Conservation (phyloP, 352 stramenopile genomes). For the Globisporangium uncinulatum region DNA sequence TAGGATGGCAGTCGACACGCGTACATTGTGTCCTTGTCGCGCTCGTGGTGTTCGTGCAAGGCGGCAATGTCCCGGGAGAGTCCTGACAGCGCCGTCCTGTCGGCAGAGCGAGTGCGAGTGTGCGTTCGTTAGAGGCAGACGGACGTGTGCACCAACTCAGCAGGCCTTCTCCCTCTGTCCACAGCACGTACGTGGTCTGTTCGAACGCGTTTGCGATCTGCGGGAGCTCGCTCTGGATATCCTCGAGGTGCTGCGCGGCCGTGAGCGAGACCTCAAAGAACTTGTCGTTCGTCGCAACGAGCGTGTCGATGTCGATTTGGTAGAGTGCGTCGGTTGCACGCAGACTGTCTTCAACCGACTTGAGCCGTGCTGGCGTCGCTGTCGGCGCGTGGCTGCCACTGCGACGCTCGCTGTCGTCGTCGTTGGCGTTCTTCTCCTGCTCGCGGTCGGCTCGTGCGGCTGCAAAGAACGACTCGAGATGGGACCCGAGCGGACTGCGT, state of each 20-base stretch:
- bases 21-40: slow-evolving; percentile 30
- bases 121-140: neutral
- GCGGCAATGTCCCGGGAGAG: slow-evolving; percentile 41
- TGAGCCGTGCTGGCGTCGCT: slow-evolving; percentile 30
- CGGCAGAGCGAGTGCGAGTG: neutral
- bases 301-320: slow-evolving; percentile 37
- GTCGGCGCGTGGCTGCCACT: slow-evolving; percentile 1
- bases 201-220: slow-evolving; percentile 23
- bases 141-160: neutral
- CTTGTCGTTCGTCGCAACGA: slow-evolving; percentile 40
- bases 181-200: slow-evolving; percentile 28
- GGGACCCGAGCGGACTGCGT: slow-evolving; percentile 25
- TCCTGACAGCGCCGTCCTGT: slow-evolving; percentile 24
- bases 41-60: slow-evolving; percentile 38
- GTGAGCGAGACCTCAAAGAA: slow-evolving; percentile 57
- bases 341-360: slow-evolving; percentile 41
- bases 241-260: slow-evolving; percentile 45
- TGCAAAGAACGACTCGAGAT: slow-evolving; percentile 34
- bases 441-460: neutral
- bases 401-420: neutral
- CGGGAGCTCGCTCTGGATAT: slow-evolving; percentile 44
- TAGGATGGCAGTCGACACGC: neutral
- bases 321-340: slow-evolving; percentile 37
- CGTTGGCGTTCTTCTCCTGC: neutral
- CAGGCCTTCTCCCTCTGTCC: too few species aligned